Evolutionary conservation across 176 grass and related monocot species (phyloP), one percentile per base, ranked within the genome.

Genomic region (Avena sativa): DNA sequence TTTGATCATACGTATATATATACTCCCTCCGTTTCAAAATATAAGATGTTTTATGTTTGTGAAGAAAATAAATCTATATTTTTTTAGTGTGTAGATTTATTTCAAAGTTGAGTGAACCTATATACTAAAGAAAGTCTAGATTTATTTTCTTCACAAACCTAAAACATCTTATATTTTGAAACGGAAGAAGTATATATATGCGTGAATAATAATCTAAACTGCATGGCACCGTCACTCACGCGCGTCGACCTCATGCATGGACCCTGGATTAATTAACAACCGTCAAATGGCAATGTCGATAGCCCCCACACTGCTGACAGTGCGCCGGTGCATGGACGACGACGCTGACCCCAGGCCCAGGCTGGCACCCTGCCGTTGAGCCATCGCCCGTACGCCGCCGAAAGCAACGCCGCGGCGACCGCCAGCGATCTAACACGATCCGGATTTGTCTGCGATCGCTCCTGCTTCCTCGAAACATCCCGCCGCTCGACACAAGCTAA

Each of bases 221-320:
- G 56, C 3, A 53, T 30, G 30, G 5, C 52, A 60, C 76, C 11
- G 34, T 14, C 36, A 28, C 61, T 60, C 21, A 14, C n/a, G n/a
- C 3, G 60, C 10, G 20, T 63, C 60, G 12, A 7, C 30, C 25
- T 59, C 23, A 8, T 12, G 9, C 48, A 50, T 71, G 73, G 79
- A 65, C 72, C 84, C 28, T 7, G 8, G 44, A 47, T 47, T 47
- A 47, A 47, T 47, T 26, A 77, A 60, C 78, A 28, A 69, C 26
- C 40, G 88, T 90, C 88, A 86, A 72, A 77, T 32, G 56, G 63
- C 62, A 50, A 90, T 46, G 51, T 21, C 58, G 78, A 81, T 26
- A 17, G 67, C 13, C 7, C 12, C 38, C 28, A 30, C 28, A 14
- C 0, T 14, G 4, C 4, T 15, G 11, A 57, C 30, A 13, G 9